phyloP scores from a whole-genome alignment of 169 alveolate species.

The Amoebophrya sp. region DNA sequence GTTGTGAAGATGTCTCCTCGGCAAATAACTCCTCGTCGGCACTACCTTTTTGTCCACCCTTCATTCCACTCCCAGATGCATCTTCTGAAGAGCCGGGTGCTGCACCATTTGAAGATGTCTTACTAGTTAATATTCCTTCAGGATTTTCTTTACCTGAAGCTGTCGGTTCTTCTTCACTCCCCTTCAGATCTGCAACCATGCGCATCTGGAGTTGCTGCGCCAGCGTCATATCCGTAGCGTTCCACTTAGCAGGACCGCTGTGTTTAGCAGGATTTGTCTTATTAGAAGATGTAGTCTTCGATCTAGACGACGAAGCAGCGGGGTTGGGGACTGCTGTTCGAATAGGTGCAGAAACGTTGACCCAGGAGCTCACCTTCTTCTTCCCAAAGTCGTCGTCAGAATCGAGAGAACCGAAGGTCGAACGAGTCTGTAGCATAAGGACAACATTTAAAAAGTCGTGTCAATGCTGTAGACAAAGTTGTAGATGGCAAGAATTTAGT shows the following conservation, averaged over 20 bases:
- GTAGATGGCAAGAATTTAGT: too few species aligned
- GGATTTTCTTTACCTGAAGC: background rate
- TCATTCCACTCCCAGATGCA: too few species aligned
- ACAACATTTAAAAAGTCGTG: too few species aligned
- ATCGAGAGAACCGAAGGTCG: background rate
- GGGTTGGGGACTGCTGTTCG: constrained; percentile 5
- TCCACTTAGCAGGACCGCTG: background rate
- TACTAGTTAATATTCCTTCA: too few species aligned
- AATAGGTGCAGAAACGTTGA: too few species aligned
- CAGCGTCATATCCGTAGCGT: background rate
- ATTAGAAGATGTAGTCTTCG: background rate
- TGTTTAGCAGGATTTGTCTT: background rate
- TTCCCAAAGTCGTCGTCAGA: background rate
- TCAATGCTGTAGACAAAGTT: too few species aligned
- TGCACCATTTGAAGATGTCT: too few species aligned
- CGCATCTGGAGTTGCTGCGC: constrained; percentile 27
- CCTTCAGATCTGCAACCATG: background rate
- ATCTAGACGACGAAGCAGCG: background rate
- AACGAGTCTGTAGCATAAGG: background rate
- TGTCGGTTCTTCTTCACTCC: background rate
- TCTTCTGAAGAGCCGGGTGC: too few species aligned
- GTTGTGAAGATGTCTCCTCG: too few species aligned
- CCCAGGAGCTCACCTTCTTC: too few species aligned
- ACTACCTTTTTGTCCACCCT: too few species aligned
- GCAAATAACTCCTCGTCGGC: too few species aligned